These are phyloP conservation scores for Cryphonectria carpinicola DNA, from an alignment of 2,329 filamentous ascomycete genomes.

Conservation along the genomic window DNA sequence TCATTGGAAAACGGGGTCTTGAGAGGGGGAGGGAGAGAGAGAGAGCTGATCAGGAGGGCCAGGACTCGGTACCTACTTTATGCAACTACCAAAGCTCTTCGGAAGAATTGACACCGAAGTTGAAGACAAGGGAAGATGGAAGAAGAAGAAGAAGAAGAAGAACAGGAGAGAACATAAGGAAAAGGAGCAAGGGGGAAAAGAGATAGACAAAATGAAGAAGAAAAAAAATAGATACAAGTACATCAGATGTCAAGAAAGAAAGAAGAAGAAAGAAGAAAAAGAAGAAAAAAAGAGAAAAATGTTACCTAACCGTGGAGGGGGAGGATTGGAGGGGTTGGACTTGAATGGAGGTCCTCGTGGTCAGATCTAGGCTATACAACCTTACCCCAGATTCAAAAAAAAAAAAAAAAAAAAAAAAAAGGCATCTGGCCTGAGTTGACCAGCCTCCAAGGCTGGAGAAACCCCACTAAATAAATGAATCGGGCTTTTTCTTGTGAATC, in stretches of 20 bases:
- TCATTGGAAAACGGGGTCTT: constrained; percentile 11
- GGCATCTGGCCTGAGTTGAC: constrained; percentile 22
- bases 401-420: constrained; percentile 23
- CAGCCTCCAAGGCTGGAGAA: constrained; percentile 14
- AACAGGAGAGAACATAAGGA: not conserved
- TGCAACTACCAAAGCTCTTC: not conserved
- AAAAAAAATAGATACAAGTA: not conserved
- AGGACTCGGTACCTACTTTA: too few species aligned
- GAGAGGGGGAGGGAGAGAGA: too few species aligned
- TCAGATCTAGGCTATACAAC: constrained; percentile 13
- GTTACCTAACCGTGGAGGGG: not conserved
- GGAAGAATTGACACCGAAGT: not conserved
- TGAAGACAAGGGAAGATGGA: not conserved
- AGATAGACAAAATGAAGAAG: not conserved
- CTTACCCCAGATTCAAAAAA: constrained; percentile 24
- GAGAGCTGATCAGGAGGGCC: not conserved
- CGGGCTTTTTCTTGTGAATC: not conserved
- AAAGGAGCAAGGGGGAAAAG: not conserved
- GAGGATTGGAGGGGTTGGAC: constrained; percentile 21
- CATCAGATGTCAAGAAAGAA: not conserved
- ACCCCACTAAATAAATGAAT: constrained; percentile 13
- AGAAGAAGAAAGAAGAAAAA: not conserved
- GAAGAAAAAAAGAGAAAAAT: not conserved
- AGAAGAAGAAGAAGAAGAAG: not conserved
- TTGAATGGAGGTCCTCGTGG: constrained; percentile 23